Evolutionary conservation across 2,329 filamentous ascomycete genomes (phyloP).

Genomic region (Coleophoma cylindrospora): DNA sequence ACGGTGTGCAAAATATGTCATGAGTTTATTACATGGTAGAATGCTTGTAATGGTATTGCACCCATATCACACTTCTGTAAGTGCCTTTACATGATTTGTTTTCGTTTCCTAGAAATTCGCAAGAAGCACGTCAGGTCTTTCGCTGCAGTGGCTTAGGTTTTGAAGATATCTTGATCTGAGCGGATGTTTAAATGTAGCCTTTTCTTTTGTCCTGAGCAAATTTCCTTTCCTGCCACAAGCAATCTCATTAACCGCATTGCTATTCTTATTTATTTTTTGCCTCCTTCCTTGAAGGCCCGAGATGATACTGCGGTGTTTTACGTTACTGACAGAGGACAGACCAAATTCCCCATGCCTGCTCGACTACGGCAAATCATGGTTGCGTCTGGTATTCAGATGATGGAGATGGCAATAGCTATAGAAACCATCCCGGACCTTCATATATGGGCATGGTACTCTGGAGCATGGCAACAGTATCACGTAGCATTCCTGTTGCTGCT

Average conservation of each 20-base stretch:
- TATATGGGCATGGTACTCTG: conserved; percentile 65
- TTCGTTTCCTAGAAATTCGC: too few species aligned
- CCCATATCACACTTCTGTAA: conserved; percentile 48
- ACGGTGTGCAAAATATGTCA: conserved; percentile 56
- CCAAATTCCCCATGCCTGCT: conserved; percentile 43
- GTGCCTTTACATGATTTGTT: conserved; percentile 3
- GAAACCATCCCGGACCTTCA: conserved; percentile 46
- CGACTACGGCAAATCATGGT: conserved; percentile 60
- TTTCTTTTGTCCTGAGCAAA: too few species aligned
- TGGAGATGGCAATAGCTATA: conserved; percentile 50
- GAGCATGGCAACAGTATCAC: conserved; percentile 70
- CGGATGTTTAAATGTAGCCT: too few species aligned
- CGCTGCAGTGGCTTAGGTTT: too few species aligned
- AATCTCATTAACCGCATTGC: too few species aligned
- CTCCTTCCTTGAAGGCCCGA: too few species aligned
- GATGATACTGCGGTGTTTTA: too few species aligned
- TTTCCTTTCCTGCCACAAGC: too few species aligned
- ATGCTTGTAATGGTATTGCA: conserved; percentile 65
- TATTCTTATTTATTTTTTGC: too few species aligned
- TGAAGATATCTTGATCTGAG: too few species aligned
- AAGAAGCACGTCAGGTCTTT: too few species aligned
- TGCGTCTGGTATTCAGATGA: conserved; percentile 47
- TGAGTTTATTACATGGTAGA: conserved; percentile 57
- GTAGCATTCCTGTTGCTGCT: conserved; percentile 62
- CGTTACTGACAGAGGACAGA: too few species aligned